Conservation (phyloP, 805 yeast species). For the Candida coleopterorum region DNA sequence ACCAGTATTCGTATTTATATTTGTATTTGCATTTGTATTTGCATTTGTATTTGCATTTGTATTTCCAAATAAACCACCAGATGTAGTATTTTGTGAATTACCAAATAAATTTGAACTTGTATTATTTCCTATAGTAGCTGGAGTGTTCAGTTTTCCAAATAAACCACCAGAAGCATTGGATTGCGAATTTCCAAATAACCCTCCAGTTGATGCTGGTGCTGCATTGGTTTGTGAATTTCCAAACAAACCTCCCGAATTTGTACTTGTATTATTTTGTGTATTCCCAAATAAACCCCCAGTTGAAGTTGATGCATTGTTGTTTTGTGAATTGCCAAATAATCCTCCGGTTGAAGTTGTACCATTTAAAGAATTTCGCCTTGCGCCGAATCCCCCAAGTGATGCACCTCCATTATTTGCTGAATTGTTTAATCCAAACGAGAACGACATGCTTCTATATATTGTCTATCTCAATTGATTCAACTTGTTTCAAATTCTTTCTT, state of each 20-base stretch:
- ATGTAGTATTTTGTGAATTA: slow-evolving; percentile 7
- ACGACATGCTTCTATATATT: slow-evolving; percentile 1
- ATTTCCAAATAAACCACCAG: slow-evolving; percentile 16
- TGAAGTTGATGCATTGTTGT: slow-evolving; percentile 21
- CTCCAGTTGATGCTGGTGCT: slow-evolving; percentile 6
- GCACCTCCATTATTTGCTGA: slow-evolving; percentile 15
- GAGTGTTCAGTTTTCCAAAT: slow-evolving; percentile 16
- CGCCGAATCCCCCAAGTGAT: slow-evolving; percentile 18
- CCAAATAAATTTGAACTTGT: slow-evolving; percentile 19
- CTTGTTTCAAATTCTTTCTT: too few species aligned
- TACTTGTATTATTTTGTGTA: neutral
- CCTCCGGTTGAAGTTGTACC: slow-evolving; percentile 20
- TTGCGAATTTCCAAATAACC: slow-evolving; percentile 13
- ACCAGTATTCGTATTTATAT: slow-evolving; percentile 9
- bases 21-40: slow-evolving; percentile 5
- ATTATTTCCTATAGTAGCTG: neutral
- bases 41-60: slow-evolving; percentile 6
- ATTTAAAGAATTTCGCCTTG: slow-evolving; percentile 15
- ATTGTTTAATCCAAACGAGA: slow-evolving; percentile 12
- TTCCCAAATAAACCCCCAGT: slow-evolving; percentile 21
- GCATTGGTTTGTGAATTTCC: slow-evolving; percentile 13
- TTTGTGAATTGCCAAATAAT: slow-evolving; percentile 12
- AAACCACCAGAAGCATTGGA: slow-evolving; percentile 14
- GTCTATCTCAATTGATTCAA: neutral
- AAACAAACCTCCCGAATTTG: slow-evolving; percentile 13